Evolutionary conservation across 1,284 basidiomycete genomes (phyloP).

Genomic region (Ustilago vetiveriae): DNA sequence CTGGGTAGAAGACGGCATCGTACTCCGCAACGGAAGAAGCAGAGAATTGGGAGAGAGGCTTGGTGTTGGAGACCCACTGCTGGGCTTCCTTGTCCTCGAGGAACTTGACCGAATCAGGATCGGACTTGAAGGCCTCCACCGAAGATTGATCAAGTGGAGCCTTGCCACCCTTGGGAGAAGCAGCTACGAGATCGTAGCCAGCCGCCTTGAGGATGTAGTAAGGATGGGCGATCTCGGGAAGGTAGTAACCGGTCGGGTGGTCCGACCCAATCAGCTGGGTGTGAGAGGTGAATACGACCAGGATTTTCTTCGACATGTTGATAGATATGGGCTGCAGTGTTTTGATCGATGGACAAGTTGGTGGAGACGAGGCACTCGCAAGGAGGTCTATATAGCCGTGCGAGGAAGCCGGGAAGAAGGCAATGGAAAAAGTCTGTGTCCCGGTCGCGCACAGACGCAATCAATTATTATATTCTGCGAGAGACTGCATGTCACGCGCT

Average conservation of each 20-base stretch:
- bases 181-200: conserved; percentile 75
- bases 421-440: no score
- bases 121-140: conserved; percentile 73
- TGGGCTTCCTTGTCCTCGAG: conserved; percentile 72
- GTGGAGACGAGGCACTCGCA: not conserved
- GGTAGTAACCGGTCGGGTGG: conserved; percentile 71
- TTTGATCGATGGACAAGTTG: not conserved
- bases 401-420: no score
- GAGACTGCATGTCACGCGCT: no score
- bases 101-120: conserved; percentile 74
- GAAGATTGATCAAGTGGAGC: conserved; percentile 77
- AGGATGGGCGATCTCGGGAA: conserved; percentile 77
- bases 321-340: no score
- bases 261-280: conserved; percentile 74
- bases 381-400: not conserved
- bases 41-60: conserved; percentile 74
- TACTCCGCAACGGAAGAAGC: conserved; percentile 71
- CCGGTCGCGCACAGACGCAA: not conserved
- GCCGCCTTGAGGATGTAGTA: conserved; percentile 75
- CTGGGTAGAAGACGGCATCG: conserved; percentile 80
- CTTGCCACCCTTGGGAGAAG: conserved; percentile 76
- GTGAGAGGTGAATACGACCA: conserved; percentile 80
- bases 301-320: conserved; percentile 68
- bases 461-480: no score
- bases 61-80: conserved; percentile 73